These are phyloP conservation scores for Flaveria linearis DNA, from an alignment of 129 eudicot genomes.

Conservation along the genomic window DNA sequence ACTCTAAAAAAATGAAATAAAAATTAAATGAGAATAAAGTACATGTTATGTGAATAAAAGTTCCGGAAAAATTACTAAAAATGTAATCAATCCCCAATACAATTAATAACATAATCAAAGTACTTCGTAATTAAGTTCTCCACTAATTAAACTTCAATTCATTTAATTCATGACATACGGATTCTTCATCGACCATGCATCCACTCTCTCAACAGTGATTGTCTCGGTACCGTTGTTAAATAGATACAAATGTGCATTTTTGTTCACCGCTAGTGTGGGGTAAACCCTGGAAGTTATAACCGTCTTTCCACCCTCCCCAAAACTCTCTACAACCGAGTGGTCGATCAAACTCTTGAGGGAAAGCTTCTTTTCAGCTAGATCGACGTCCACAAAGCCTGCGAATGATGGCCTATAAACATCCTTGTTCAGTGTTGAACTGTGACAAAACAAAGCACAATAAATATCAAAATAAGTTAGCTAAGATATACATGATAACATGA, in stretches of 20 bases:
- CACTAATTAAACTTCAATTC: not conserved
- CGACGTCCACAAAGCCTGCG: constrained; percentile 65
- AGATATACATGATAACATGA: not conserved
- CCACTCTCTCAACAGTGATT: constrained; percentile 38
- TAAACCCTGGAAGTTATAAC: constrained; percentile 72
- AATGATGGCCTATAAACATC: constrained; percentile 42
- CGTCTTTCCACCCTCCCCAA: constrained; percentile 65
- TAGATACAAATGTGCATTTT: constrained; percentile 47
- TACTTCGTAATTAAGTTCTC: not conserved
- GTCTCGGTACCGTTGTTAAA: constrained; percentile 70
- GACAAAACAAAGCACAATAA: not conserved
- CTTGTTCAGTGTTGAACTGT: constrained; percentile 28
- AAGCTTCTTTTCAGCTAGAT: constrained; percentile 47
- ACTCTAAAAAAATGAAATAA: no score
- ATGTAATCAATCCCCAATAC: not conserved
- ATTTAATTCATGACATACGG: constrained; percentile 43
- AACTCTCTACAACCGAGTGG: constrained; percentile 77
- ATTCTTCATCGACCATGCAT: constrained; percentile 70
- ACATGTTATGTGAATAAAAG: not conserved
- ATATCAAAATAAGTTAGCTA: not conserved
- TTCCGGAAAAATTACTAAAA: not conserved
- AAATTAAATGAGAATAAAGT: no score
- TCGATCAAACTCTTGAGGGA: constrained; percentile 76
- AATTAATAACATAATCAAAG: not conserved
- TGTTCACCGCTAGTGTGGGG: constrained; percentile 50